Conservation (phyloP, 176 grass and related monocot species). For the Oryza australiensis region DNA sequence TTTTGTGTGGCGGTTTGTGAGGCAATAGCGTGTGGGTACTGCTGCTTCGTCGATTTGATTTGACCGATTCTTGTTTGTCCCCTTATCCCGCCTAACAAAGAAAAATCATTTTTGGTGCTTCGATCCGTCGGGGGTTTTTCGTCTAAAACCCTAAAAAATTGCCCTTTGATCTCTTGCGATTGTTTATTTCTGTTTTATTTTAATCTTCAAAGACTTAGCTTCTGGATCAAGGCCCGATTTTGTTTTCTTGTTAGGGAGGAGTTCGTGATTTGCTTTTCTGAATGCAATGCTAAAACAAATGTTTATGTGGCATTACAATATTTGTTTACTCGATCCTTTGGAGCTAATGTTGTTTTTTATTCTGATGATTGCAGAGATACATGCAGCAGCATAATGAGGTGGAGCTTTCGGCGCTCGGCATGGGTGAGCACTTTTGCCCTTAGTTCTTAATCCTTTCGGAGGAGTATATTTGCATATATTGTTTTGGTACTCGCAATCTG, state of each 20-base stretch:
- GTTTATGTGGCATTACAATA: background rate
- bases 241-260: background rate
- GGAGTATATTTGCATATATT: background rate
- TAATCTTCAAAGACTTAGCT: background rate
- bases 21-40: background rate
- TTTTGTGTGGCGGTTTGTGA: background rate
- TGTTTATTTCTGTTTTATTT: background rate
- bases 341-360: slow-evolving; percentile 4
- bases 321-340: background rate
- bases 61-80: background rate
- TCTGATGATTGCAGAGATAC: slow-evolving; percentile 74
- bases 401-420: slow-evolving; percentile 93
- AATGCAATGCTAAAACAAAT: background rate
- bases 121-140: background rate
- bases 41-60: background rate
- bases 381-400: slow-evolving; percentile 93
- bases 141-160: slow-evolving; percentile 6
- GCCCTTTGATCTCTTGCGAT: background rate
- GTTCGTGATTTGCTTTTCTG: background rate
- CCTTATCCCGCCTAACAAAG: background rate
- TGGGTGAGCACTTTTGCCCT: slow-evolving; percentile 55
- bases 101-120: background rate
- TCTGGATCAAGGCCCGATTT: background rate
- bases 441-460: background rate
- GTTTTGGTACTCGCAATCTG: background rate